Evolutionary conservation across 2,329 filamentous ascomycete species (phyloP).

Genomic region (Nemania sp.): DNA sequence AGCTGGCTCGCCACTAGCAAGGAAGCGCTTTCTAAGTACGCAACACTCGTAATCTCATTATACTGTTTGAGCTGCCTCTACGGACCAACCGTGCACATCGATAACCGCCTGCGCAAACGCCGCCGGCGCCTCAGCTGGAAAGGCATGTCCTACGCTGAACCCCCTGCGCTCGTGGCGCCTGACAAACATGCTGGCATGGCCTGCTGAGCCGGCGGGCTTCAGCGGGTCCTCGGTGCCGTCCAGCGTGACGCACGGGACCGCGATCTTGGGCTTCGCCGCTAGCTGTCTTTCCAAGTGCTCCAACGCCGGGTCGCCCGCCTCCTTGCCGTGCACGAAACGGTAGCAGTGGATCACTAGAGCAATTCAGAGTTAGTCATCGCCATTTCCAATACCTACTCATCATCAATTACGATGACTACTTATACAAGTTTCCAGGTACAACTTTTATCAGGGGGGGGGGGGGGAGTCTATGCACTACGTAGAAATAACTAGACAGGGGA

Average conservation of each 20-base stretch:
- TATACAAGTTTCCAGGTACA: no score
- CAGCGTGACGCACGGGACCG: constrained; percentile 35
- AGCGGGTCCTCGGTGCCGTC: constrained; percentile 32
- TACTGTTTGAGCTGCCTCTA: neutral
- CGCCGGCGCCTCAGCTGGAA: constrained; percentile 31
- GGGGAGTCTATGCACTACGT: no score
- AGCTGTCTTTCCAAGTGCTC: constrained; percentile 22
- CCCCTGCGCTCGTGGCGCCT: constrained; percentile 30
- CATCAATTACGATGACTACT: no score
- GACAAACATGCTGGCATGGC: constrained; percentile 32
- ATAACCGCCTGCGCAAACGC: constrained; percentile 33
- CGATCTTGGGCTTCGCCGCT: constrained; percentile 27
- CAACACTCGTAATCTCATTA: neutral
- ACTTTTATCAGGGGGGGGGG: no score
- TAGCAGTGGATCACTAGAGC: constrained; percentile 33
- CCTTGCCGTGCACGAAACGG: constrained; percentile 30
- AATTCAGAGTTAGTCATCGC: no score
- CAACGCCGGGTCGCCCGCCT: constrained; percentile 26
- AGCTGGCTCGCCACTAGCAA: neutral
- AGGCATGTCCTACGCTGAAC: constrained; percentile 34
- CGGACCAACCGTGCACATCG: constrained; percentile 28
- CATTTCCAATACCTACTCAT: no score
- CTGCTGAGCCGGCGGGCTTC: constrained; percentile 32
- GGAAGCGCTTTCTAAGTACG: neutral
- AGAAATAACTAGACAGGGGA: no score